A percentile compares a stretch with the other conserved stretches of the same genome.
Evolutionary conservation across 805 yeast species (phyloP).

Genomic region (Blastobotrys americana): DNA sequence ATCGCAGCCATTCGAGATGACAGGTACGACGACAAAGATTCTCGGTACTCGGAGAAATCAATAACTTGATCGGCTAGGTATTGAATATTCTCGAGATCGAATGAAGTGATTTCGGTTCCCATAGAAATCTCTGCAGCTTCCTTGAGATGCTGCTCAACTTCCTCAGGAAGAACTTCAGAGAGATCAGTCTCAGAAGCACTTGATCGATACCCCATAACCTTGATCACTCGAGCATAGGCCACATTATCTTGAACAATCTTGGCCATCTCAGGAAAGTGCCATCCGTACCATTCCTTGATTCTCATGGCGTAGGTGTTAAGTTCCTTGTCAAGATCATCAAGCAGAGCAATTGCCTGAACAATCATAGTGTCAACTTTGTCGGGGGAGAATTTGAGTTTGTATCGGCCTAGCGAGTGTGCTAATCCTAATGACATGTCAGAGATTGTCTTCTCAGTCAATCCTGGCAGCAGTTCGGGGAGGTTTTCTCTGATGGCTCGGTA

Average conservation of each 20-base stretch:
- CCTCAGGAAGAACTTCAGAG: slow-evolving; percentile 87
- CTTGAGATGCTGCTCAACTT: slow-evolving; percentile 71
- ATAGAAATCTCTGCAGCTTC: slow-evolving; percentile 97
- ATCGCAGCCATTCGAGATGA: slow-evolving; percentile 96
- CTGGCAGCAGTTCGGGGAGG: slow-evolving; percentile 90
- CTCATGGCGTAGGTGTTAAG: slow-evolving; percentile 98
- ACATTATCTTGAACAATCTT: slow-evolving; percentile 93
- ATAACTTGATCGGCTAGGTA: slow-evolving; percentile 94
- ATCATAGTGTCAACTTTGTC: slow-evolving; percentile 99
- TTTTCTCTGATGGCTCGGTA: slow-evolving; percentile 94
- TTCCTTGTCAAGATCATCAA: slow-evolving; percentile 96
- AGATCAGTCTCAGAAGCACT: slow-evolving; percentile 87
- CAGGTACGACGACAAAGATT: slow-evolving; percentile 85
- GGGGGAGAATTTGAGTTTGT: slow-evolving; percentile 93
- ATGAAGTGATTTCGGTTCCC: slow-evolving; percentile 98
- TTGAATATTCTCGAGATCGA: slow-evolving; percentile 79
- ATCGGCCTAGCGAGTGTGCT: slow-evolving; percentile 98
- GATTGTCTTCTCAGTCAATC: slow-evolving; percentile 74
- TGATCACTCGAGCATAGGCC: slow-evolving; percentile 90
- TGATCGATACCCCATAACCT: slow-evolving; percentile 89
- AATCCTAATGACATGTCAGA: slow-evolving; percentile 96
- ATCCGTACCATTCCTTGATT: slow-evolving; percentile 99
- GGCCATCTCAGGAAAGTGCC: slow-evolving; percentile 99
- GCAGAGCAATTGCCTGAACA: slow-evolving; percentile 94
- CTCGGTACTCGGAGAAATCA: slow-evolving; percentile 93